Conservation (phyloP, 495 filamentous ascomycete genomes). For the Geoglossum glabrum region DNA sequence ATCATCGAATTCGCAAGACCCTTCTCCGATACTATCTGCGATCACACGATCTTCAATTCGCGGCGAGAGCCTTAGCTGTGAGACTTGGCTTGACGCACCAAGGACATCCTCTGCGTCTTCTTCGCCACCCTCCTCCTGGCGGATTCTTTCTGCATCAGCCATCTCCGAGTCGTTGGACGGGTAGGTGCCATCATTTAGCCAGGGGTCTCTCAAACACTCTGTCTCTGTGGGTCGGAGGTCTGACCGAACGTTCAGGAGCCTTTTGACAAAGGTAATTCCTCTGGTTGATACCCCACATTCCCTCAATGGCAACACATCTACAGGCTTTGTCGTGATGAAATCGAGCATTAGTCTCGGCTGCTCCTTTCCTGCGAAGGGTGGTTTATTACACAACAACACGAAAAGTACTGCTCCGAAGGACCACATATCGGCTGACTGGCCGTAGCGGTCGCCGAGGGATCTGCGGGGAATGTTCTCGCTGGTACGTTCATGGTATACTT, state of each 20-base stretch:
- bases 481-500: constrained; percentile 72
- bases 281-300: constrained; percentile 34
- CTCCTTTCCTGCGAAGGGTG: constrained; percentile 54
- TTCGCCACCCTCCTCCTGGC: constrained; percentile 25
- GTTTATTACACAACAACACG: constrained; percentile 48
- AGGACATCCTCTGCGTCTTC: constrained; percentile 29
- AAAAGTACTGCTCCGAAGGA: constrained; percentile 82
- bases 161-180: constrained; percentile 23
- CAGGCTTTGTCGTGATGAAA: constrained; percentile 53
- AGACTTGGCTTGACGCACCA: neutral
- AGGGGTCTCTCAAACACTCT: constrained; percentile 42
- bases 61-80: neutral
- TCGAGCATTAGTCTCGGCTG: constrained; percentile 38
- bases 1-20: constrained; percentile 18
- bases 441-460: constrained; percentile 32
- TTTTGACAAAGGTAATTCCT: constrained; percentile 49
- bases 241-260: constrained; percentile 59
- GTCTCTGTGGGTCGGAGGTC: constrained; percentile 42
- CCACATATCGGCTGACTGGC: constrained; percentile 84
- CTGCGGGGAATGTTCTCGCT: constrained; percentile 29
- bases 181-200: constrained; percentile 26
- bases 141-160: constrained; percentile 18
- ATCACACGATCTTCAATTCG: constrained; percentile 1
- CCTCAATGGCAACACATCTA: constrained; percentile 40
- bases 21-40: constrained; percentile 16